phyloP scores from a whole-genome alignment of 345 rosid species.

The Lepidium aucheri region DNA sequence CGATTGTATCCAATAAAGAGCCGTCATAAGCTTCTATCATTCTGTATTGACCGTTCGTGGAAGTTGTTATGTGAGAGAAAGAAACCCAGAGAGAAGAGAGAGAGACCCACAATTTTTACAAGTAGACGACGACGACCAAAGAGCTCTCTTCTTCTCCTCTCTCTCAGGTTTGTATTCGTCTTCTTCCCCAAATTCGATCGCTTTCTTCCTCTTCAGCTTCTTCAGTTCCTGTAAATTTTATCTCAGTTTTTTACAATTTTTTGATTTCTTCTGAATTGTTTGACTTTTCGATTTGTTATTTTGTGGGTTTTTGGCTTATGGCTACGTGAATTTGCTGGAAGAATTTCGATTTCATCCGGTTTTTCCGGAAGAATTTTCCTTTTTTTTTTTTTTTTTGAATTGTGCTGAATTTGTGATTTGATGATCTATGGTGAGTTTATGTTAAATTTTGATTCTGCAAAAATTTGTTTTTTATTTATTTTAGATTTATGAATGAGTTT shows the following conservation, averaged over 20 bases:
- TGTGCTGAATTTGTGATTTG: not conserved
- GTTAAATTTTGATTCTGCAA: not conserved
- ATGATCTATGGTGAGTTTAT: not conserved
- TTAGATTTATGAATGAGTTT: not conserved
- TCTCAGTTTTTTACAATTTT: not conserved
- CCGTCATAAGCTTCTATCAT: conserved; percentile 21
- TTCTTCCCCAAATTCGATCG: conserved; percentile 10
- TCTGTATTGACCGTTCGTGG: conserved; percentile 34
- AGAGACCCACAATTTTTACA: conserved; percentile 15
- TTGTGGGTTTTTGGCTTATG: not conserved
- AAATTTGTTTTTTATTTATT: not conserved
- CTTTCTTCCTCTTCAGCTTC: not conserved
- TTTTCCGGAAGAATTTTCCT: not conserved
- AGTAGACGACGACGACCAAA: not conserved
- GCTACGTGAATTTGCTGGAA: not conserved
- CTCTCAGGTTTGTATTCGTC: conserved; percentile 24
- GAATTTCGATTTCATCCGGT: too few relatives aligned
- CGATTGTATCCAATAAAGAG: conserved; percentile 16
- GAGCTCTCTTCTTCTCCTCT: conserved; percentile 5
- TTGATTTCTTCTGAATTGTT: not conserved
- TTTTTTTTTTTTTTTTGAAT: not conserved
- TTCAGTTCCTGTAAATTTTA: not conserved
- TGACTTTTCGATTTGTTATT: conserved; percentile 16
- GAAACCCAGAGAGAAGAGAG: conserved; percentile 25
- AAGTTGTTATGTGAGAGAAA: conserved; percentile 32